A percentile compares a stretch with the other conserved stretches of the same genome.
These are phyloP conservation scores for Amborella trichopoda DNA, from an alignment of 164 flowering plant species.

Conservation along the genomic window DNA sequence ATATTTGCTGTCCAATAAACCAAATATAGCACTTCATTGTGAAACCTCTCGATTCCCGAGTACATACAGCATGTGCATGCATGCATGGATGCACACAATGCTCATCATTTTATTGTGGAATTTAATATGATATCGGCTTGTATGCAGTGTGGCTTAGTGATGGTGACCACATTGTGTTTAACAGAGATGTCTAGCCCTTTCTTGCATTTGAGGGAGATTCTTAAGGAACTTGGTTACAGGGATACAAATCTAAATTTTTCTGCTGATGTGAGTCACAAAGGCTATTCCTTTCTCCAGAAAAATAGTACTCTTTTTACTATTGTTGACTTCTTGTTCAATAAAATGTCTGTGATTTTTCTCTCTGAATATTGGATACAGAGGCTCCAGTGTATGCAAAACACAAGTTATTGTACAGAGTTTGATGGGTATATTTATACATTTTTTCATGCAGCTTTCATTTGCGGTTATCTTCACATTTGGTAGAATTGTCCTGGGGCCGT, in stretches of 20 bases:
- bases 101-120: too few relatives aligned
- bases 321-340: background rate
- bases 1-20: too few relatives aligned
- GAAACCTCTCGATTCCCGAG: too few relatives aligned
- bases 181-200: slow-evolving; percentile 93
- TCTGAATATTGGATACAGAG: background rate
- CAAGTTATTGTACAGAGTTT: background rate
- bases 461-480: slow-evolving; percentile 59
- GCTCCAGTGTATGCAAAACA: background rate
- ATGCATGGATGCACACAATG: too few relatives aligned
- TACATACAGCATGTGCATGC: too few relatives aligned
- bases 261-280: slow-evolving; percentile 55
- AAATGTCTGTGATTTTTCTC: background rate
- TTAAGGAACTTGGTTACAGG: slow-evolving; percentile 77
- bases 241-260: slow-evolving; percentile 77
- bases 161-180: slow-evolving; percentile 67
- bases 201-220: slow-evolving; percentile 77
- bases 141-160: slow-evolving; percentile 80
- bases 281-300: background rate
- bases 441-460: slow-evolving; percentile 41
- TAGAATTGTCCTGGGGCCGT: slow-evolving; percentile 78
- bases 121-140: too few relatives aligned
- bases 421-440: background rate
- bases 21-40: too few relatives aligned
- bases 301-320: background rate